phyloP scores from a whole-genome alignment of 2,329 filamentous ascomycete species.

The Aspergillus aculeatus region DNA sequence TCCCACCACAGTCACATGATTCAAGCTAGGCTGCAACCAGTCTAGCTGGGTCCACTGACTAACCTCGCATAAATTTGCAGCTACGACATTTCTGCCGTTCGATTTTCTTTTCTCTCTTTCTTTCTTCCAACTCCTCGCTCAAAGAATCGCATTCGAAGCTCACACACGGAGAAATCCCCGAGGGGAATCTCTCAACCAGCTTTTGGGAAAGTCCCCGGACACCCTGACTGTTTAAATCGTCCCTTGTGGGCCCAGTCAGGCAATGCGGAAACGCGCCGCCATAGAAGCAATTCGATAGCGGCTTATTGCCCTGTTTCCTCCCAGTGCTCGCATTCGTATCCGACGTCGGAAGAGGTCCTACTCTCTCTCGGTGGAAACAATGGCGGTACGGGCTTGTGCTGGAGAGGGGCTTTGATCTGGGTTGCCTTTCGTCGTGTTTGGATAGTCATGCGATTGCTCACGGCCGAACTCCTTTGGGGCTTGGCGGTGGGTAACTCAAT shows the following conservation, averaged over 20 bases:
- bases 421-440: slow-evolving; percentile 82
- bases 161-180: slow-evolving; percentile 71
- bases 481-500: slow-evolving; percentile 83
- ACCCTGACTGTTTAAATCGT: slow-evolving; percentile 48
- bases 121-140: slow-evolving; percentile 78
- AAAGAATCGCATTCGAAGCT: slow-evolving; percentile 99
- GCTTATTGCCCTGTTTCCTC: slow-evolving; percentile 65
- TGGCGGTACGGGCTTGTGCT: slow-evolving; percentile 33
- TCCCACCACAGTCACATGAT: not conserved
- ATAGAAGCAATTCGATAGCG: slow-evolving; percentile 89
- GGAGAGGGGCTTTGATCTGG: slow-evolving; percentile 46
- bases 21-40: slow-evolving; percentile 11
- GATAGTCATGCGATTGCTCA: slow-evolving; percentile 98
- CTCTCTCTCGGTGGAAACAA: slow-evolving; percentile 35
- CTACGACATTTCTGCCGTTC: slow-evolving; percentile 23
- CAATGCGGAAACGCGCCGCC: slow-evolving; percentile 97
- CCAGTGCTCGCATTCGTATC: slow-evolving; percentile 48
- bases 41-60: slow-evolving; percentile 26
- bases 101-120: slow-evolving; percentile 35
- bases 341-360: slow-evolving; percentile 42
- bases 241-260: slow-evolving; percentile 44
- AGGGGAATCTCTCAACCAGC: slow-evolving; percentile 53
- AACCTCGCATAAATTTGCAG: slow-evolving; percentile 11
- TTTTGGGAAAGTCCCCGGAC: slow-evolving; percentile 99
- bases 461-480: slow-evolving; percentile 28